These are phyloP conservation scores for sunflower (Helianthus annuus) DNA, from an alignment of 129 eudicot species.

Conservation along the genomic window HanXRQr2.0-SUNRISE NC_035436.2:167359687-167360186, in stretches of 20 bases:
- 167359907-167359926: background rate
- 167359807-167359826: slow-evolving; percentile 85
- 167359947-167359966: background rate
- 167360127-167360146: too few species aligned
- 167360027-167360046: background rate
- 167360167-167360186: too few species aligned
- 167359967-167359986: background rate
- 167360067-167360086: background rate
- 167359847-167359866: slow-evolving; percentile 68
- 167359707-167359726: slow-evolving; percentile 47
- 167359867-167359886: slow-evolving; percentile 52
- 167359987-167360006: background rate
- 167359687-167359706: slow-evolving; percentile 76
- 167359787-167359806: slow-evolving; percentile 82
- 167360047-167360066: too few species aligned
- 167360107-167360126: too few species aligned
- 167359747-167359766: slow-evolving; percentile 11
- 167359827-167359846: slow-evolving; percentile 87
- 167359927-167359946: background rate
- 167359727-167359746: slow-evolving; percentile 11
- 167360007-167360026: too few species aligned
- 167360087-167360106: too few species aligned
- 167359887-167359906: slow-evolving; percentile 1
- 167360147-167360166: too few species aligned
- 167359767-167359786: slow-evolving; percentile 31